These are phyloP conservation scores for Ophiostoma sp. DNA, from an alignment of 2,329 filamentous ascomycete species.

Conservation along the genomic window DNA sequence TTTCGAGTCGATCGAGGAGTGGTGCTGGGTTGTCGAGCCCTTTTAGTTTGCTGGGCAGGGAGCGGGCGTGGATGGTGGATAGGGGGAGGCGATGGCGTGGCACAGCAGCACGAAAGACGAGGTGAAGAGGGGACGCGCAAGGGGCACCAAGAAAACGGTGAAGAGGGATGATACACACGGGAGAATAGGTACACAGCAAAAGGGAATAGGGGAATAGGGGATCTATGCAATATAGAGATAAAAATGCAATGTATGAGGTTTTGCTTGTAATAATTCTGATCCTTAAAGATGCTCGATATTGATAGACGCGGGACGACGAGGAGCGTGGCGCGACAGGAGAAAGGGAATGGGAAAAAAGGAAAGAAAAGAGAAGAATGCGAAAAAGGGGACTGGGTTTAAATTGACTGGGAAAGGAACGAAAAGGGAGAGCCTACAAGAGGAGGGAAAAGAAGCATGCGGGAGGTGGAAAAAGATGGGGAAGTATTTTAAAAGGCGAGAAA, in stretches of 20 bases:
- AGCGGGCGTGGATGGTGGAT: background rate
- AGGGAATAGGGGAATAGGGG: background rate
- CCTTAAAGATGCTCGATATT: slow-evolving; percentile 11
- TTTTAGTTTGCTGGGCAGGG: slow-evolving; percentile 13
- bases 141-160: slow-evolving; percentile 10
- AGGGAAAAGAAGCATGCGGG: slow-evolving; percentile 15
- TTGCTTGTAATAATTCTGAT: background rate
- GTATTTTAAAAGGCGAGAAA: slow-evolving; percentile 9
- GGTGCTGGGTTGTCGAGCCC: background rate
- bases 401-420: slow-evolving; percentile 7
- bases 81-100: slow-evolving; percentile 11
- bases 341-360: background rate
- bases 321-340: background rate
- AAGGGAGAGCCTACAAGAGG: slow-evolving; percentile 6
- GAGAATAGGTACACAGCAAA: background rate
- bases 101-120: slow-evolving; percentile 18
- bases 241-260: background rate
- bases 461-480: slow-evolving; percentile 12
- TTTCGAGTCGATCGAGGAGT: slow-evolving; percentile 12
- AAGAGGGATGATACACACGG: background rate
- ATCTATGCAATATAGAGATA: background rate
- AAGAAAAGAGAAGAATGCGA: background rate
- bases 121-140: slow-evolving; percentile 6
- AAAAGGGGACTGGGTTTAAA: slow-evolving; percentile 13
- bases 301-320: slow-evolving; percentile 1